Percentiles rank a stretch among this genome's conserved stretches.
These are phyloP conservation scores for Tulasnella sp. DNA, from an alignment of 768 basidiomycete genomes.

Conservation along the genomic window DNA sequence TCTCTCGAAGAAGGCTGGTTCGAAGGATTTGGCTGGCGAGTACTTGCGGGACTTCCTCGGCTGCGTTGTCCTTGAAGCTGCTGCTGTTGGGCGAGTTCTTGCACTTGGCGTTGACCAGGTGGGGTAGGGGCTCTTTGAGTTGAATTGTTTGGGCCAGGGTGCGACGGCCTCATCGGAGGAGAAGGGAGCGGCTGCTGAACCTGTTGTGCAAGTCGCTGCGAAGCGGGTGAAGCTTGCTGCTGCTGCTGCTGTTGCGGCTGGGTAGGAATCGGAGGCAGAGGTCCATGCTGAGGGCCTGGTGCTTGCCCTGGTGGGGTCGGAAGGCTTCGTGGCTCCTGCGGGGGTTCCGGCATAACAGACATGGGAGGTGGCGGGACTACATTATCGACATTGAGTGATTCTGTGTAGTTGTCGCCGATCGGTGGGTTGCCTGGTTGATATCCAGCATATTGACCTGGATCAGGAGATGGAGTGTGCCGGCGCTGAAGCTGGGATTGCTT, in stretches of 20 bases:
- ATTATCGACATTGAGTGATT: neutral
- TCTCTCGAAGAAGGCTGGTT: slow-evolving; percentile 10
- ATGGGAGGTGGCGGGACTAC: neutral
- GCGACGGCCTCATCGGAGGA: slow-evolving; percentile 18
- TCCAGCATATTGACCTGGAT: slow-evolving; percentile 36
- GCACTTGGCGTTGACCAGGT: slow-evolving; percentile 10
- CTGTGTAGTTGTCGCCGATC: neutral
- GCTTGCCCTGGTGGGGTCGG: neutral
- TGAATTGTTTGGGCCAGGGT: slow-evolving; percentile 17
- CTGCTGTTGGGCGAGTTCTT: slow-evolving; percentile 22
- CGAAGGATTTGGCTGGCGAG: neutral
- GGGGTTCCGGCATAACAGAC: neutral
- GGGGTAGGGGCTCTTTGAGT: slow-evolving; percentile 9
- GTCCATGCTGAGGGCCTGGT: slow-evolving; percentile 17
- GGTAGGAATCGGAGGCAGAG: slow-evolving; percentile 20
- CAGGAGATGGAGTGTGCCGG: slow-evolving; percentile 29
- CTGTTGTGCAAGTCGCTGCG: slow-evolving; percentile 13
- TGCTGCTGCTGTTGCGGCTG: neutral
- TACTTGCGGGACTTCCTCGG: slow-evolving; percentile 24
- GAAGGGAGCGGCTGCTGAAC: slow-evolving; percentile 23
- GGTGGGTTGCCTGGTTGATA: neutral
- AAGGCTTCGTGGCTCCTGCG: slow-evolving; percentile 17
- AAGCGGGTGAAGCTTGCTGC: neutral
- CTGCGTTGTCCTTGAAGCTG: slow-evolving; percentile 23
- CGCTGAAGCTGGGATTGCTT: slow-evolving; percentile 45